A percentile compares a stretch with the other conserved stretches of the same genome.
Evolutionary conservation across 2,329 filamentous ascomycete genomes (phyloP).

Genomic region (Westerdykella sp.): DNA sequence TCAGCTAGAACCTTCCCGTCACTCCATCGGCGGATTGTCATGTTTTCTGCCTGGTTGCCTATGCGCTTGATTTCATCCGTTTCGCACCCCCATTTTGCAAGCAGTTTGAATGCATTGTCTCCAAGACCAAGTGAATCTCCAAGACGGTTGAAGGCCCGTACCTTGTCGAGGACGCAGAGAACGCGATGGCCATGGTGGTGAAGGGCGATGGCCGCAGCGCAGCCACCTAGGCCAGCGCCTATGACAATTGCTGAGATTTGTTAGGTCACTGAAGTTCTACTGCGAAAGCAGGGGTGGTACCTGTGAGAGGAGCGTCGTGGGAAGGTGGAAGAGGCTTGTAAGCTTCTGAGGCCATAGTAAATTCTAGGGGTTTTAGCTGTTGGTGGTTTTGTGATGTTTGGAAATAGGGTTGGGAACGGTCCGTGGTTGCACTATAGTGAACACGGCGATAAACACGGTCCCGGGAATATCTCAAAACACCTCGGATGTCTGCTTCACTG

Average conservation of each 20-base stretch:
- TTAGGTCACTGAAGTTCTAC: not conserved
- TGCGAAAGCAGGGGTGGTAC: conserved; percentile 3
- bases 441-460: too few species aligned
- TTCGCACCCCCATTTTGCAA: conserved; percentile 42
- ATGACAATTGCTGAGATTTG: conserved; percentile 42
- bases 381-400: too few species aligned
- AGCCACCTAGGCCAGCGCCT: conserved; percentile 47
- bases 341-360: not conserved
- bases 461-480: too few species aligned
- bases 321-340: conserved; percentile 8
- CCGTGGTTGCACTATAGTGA: too few species aligned
- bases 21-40: conserved; percentile 46
- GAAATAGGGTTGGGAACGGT: too few species aligned
- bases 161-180: conserved; percentile 40
- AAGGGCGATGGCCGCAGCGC: conserved; percentile 45
- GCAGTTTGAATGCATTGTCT: conserved; percentile 42
- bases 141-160: conserved; percentile 40
- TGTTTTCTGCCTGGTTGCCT: conserved; percentile 44
- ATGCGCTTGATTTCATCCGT: conserved; percentile 38
- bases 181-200: conserved; percentile 43
- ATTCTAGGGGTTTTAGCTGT: too few species aligned
- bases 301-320: conserved; percentile 15
- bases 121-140: conserved; percentile 45
- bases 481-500: too few species aligned
- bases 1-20: conserved; percentile 44